Percentiles rank a stretch among this genome's conserved stretches.
These are phyloP conservation scores for Colletotrichum tropicale DNA, from an alignment of 2,329 filamentous ascomycete species.

Conservation along the genomic window DNA sequence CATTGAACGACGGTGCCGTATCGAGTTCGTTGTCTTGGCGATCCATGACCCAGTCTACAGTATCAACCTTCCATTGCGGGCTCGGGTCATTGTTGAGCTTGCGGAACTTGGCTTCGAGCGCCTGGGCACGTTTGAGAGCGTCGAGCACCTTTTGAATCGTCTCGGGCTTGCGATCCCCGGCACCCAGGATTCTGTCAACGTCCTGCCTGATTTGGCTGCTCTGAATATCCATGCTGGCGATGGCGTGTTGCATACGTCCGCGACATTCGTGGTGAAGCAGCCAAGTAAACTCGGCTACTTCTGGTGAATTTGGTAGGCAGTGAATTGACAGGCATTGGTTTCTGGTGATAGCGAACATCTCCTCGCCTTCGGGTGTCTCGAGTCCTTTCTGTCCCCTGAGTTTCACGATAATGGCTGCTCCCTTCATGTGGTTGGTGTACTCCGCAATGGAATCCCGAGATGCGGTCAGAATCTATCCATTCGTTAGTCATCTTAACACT, in stretches of 20 bases:
- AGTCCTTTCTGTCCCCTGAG: constrained; percentile 21
- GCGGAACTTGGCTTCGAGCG: constrained; percentile 16
- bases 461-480: constrained; percentile 14
- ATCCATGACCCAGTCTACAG: constrained; percentile 9
- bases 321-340: constrained; percentile 25
- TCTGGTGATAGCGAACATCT: constrained; percentile 25
- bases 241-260: constrained; percentile 21
- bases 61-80: constrained; percentile 18
- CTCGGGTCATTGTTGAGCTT: constrained; percentile 19
- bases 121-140: constrained; percentile 14
- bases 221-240: constrained; percentile 23
- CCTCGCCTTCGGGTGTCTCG: constrained; percentile 23
- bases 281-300: constrained; percentile 24
- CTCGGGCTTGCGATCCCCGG: constrained; percentile 12
- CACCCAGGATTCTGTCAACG: constrained; percentile 12
- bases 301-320: constrained; percentile 20
- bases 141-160: constrained; percentile 17
- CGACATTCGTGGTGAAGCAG: constrained; percentile 22
- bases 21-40: constrained; percentile 19
- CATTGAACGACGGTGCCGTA: not conserved
- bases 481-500: not conserved
- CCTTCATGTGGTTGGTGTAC: constrained; percentile 25
- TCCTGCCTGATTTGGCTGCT: constrained; percentile 24
- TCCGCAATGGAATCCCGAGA: constrained; percentile 21
- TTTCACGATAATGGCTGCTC: constrained; percentile 24